These are phyloP conservation scores for Pulveroboletus ravenelii DNA, from an alignment of 768 basidiomycete species.

Conservation along the genomic window DNA sequence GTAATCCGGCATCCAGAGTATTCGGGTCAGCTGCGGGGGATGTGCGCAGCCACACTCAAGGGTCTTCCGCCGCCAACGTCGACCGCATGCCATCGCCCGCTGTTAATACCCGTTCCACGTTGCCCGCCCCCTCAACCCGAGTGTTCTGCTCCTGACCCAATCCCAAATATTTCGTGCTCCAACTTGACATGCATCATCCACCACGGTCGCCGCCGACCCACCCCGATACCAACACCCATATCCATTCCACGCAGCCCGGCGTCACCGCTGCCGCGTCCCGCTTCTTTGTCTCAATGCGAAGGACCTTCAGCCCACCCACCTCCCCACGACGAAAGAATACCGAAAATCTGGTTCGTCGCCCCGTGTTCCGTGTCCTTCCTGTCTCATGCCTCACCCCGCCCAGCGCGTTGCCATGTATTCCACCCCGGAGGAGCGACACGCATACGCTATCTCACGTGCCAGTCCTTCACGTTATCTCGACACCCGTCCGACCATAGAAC, in stretches of 20 bases:
- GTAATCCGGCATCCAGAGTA: too few species aligned
- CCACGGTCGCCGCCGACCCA: slow-evolving; percentile 14
- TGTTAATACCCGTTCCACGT: neutral
- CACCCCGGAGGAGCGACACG: slow-evolving; percentile 37
- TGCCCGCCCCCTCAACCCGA: neutral
- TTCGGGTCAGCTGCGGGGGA: too few species aligned
- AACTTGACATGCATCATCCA: slow-evolving; percentile 8
- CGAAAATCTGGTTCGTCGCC: slow-evolving; percentile 16
- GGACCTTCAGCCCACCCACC: slow-evolving; percentile 20
- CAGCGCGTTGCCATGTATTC: slow-evolving; percentile 38
- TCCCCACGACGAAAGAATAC: slow-evolving; percentile 19
- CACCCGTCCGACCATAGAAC: slow-evolving; percentile 61
- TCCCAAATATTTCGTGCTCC: too few species aligned
- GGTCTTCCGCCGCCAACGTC: neutral
- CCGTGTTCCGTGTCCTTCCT: neutral
- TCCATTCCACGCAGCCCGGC: slow-evolving; percentile 4
- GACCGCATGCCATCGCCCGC: slow-evolving; percentile 12
- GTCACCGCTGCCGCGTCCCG: slow-evolving; percentile 25
- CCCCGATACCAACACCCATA: slow-evolving; percentile 4
- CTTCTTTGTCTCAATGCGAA: slow-evolving; percentile 30
- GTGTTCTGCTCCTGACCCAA: too few species aligned
- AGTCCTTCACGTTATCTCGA: slow-evolving; percentile 37
- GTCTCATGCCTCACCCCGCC: slow-evolving; percentile 6
- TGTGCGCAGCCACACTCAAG: slow-evolving; percentile 8
- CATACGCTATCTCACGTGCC: slow-evolving; percentile 30